Conservation (phyloP, 768 basidiomycete genomes). For the Lactarius psammicola region DNA sequence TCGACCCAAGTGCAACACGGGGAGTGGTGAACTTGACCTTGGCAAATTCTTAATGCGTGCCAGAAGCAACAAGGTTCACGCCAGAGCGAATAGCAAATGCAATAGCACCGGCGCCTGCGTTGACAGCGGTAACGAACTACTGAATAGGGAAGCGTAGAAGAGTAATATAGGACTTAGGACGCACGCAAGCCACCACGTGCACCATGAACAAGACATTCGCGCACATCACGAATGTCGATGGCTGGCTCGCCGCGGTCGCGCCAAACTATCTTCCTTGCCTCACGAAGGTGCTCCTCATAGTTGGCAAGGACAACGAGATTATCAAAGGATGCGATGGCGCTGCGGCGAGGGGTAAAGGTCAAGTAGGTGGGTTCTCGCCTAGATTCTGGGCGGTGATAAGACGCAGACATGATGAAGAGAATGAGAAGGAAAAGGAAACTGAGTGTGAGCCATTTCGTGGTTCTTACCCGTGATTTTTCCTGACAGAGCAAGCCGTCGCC, state of each 20-base stretch:
- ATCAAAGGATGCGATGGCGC: slow-evolving; percentile 73
- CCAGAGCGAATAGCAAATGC: slow-evolving; percentile 81
- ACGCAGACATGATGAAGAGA: not conserved
- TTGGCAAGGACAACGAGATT: slow-evolving; percentile 83
- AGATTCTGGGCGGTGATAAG: slow-evolving; percentile 7
- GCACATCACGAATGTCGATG: slow-evolving; percentile 58
- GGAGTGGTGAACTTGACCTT: slow-evolving; percentile 52
- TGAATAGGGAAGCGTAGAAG: not conserved
- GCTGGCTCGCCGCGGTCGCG: slow-evolving; percentile 75
- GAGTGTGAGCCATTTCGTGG: not conserved
- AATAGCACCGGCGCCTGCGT: slow-evolving; percentile 71
- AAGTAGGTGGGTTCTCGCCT: slow-evolving; percentile 41
- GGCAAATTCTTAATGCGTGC: slow-evolving; percentile 66
- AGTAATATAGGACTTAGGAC: slow-evolving; percentile 35
- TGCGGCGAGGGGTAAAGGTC: slow-evolving; percentile 49
- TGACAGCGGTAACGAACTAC: not conserved
- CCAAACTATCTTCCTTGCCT: slow-evolving; percentile 80
- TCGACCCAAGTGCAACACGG: no score
- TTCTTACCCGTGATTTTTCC: not conserved
- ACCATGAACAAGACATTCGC: slow-evolving; percentile 71
- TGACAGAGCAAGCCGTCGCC: not conserved
- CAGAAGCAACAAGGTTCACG: slow-evolving; percentile 80
- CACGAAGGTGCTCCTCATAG: slow-evolving; percentile 69
- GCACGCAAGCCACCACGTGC: slow-evolving; percentile 66
- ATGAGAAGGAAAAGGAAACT: not conserved